Base-by-base conservation (phyloP, 768 basidiomycete species). In the Leccinum rimulosum region DNA sequence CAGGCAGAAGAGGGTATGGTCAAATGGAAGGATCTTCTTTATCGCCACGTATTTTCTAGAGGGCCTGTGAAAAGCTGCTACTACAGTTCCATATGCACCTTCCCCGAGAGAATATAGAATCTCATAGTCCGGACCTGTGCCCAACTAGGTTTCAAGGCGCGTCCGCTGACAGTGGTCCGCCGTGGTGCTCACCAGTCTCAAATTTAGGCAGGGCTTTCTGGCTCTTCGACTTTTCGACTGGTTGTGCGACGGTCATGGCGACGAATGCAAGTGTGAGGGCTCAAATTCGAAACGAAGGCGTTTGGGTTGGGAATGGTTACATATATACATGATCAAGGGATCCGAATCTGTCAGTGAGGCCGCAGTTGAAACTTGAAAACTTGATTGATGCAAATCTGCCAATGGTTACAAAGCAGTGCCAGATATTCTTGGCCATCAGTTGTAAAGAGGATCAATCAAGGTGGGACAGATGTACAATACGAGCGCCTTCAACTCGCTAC, bases 11-110 rank as follows among this genome's bases (percentile, higher is more conserved):
- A 96, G 80, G 33, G 91, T 88, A 71, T 96, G 95, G 68, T 96
- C 95, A 73, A 97, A 96, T 9, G 94, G 95, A 45, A 91, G 85
- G 67, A 97, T 89, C 76, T 93, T 94, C 83, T 96, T 98, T 77
- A 96, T 95, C 47, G 95, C 95, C 15, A 98, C 93, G 71, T 92
- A 85, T 60, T 86, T 85, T 33, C 87, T 85, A 8, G 87, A 84
- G 6, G 91, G 89, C 65, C 84, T 84, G 76, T 97, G 94, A 38
- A 89, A 76, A 35, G 95, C 95, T 56, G 94, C 91, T 57, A 84
- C 91, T 52, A 97, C 94, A 22, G 89, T 92, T 31, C 94, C 95
- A 70, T 95, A 94, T 50, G 93, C 91, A 56, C 93, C 90, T 76
- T 92, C 90, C 50, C 89, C 91, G 57, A 93, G 85, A 56, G 83